phyloP scores from a whole-genome alignment of 208 protist genomes.

The Trypanosoma melophagium region DNA sequence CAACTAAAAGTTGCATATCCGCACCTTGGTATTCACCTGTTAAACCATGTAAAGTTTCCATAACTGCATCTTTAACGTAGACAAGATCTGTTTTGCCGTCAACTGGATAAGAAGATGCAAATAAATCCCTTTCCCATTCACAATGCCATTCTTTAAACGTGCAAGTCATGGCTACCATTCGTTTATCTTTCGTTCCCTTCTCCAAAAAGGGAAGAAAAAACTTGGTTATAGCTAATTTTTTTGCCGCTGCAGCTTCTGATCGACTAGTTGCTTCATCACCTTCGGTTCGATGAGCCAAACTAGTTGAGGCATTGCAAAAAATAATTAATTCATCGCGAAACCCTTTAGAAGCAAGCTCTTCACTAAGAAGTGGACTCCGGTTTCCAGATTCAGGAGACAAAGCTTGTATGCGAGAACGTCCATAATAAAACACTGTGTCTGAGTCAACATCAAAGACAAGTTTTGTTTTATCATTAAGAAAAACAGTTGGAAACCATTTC shows the following conservation, averaged over 20 bases:
- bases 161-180: conserved; percentile 24
- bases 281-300: conserved; percentile 19
- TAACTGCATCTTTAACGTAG: conserved; percentile 42
- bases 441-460: conserved; percentile 32
- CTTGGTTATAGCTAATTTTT: conserved; percentile 48
- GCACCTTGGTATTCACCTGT: conserved; percentile 26
- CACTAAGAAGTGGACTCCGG: conserved; percentile 34
- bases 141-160: conserved; percentile 22
- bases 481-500: conserved; percentile 24
- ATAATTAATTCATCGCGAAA: conserved; percentile 34
- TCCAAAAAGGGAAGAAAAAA: conserved; percentile 39
- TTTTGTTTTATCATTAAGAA: conserved; percentile 68
- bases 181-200: conserved; percentile 21
- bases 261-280: conserved; percentile 14
- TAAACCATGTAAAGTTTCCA: conserved; percentile 25
- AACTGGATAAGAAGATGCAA: conserved; percentile 9
- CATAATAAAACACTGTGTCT: conserved; percentile 43
- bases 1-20: conserved; percentile 35
- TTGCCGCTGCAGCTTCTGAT: conserved; percentile 26
- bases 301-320: conserved; percentile 30
- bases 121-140: conserved; percentile 18
- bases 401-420: conserved; percentile 21
- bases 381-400: conserved; percentile 17
- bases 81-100: conserved; percentile 21
- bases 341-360: conserved; percentile 21